A percentile compares a stretch with the other conserved stretches of the same genome.
Conservation (phyloP, 352 stramenopile species). For the Globisporangium sylvaticum region DNA sequence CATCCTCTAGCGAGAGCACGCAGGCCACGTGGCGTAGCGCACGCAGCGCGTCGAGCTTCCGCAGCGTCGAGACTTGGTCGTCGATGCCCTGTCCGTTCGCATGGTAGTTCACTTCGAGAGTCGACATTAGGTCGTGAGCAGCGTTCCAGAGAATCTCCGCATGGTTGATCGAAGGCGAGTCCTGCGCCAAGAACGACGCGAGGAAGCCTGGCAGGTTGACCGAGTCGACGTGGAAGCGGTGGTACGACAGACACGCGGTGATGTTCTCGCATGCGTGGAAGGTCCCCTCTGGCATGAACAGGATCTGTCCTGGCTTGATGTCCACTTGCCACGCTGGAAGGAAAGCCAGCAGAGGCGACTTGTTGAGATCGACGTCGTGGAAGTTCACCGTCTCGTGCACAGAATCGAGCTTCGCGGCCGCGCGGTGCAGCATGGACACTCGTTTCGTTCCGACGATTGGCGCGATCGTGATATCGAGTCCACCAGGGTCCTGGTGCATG, state of each 20-base stretch:
- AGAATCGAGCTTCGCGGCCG: constrained; percentile 80
- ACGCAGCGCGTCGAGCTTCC: constrained; percentile 60
- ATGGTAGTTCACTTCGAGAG: constrained; percentile 76
- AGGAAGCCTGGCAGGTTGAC: constrained; percentile 91
- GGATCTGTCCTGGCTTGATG: constrained; percentile 90
- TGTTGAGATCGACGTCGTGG: constrained; percentile 79
- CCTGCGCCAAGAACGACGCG: constrained; percentile 84
- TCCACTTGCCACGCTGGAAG: constrained; percentile 83
- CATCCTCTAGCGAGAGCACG: constrained; percentile 64
- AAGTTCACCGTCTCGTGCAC: constrained; percentile 81
- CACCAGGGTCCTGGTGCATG: constrained; percentile 89
- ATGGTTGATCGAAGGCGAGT: constrained; percentile 89
- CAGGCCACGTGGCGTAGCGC: constrained; percentile 60
- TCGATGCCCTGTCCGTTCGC: constrained; percentile 44
- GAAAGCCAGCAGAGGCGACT: constrained; percentile 85
- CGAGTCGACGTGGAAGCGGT: constrained; percentile 91
- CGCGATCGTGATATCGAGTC: constrained; percentile 91
- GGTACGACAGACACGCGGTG: constrained; percentile 92
- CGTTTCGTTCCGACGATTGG: constrained; percentile 88
- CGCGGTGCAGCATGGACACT: constrained; percentile 69
- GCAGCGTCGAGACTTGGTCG: constrained; percentile 38
- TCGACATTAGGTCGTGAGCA: constrained; percentile 82
- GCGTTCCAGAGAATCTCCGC: constrained; percentile 93
- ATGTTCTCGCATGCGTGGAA: constrained; percentile 92
- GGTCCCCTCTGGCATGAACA: constrained; percentile 92